Evolutionary conservation across 352 stramenopile genomes (phyloP).

Genomic region (Saprolegnia diclina): DNA sequence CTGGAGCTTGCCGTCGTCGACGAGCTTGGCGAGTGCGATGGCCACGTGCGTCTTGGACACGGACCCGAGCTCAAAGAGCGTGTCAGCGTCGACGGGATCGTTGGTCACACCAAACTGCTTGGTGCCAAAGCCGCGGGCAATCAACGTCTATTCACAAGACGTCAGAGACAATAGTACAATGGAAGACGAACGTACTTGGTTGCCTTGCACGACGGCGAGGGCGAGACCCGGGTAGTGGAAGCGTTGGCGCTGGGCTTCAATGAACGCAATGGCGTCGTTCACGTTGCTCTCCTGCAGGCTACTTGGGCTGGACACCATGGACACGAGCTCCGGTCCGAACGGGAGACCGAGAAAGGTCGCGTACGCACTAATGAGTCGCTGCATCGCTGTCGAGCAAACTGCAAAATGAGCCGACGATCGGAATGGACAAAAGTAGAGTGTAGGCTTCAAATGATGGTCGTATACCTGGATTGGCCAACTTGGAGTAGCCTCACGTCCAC

Average conservation of each 20-base stretch:
- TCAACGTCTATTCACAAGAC: slow-evolving; percentile 1
- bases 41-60: slow-evolving; percentile 60
- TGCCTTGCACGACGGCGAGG: not conserved
- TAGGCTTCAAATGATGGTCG: too few species aligned
- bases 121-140: slow-evolving; percentile 22
- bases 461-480: too few species aligned
- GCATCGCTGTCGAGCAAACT: not conserved
- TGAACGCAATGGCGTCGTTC: not conserved
- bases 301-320: not conserved
- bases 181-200: not conserved
- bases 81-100: slow-evolving; percentile 36
- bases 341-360: not conserved
- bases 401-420: not conserved
- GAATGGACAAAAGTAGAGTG: too few species aligned
- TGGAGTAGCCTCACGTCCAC: too few species aligned
- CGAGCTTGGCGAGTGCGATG: slow-evolving; percentile 28
- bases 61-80: slow-evolving; percentile 64
- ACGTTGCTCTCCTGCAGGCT: not conserved
- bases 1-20: slow-evolving; percentile 47
- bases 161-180: not conserved
- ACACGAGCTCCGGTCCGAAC: not conserved
- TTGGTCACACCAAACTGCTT: slow-evolving; percentile 1
- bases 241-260: not conserved
- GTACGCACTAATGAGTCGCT: not conserved
- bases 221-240: not conserved